Percentiles rank a stretch among this genome's conserved stretches.
phyloP scores from a whole-genome alignment of 352 stramenopile species.

The Pythium aristosporum region DNA sequence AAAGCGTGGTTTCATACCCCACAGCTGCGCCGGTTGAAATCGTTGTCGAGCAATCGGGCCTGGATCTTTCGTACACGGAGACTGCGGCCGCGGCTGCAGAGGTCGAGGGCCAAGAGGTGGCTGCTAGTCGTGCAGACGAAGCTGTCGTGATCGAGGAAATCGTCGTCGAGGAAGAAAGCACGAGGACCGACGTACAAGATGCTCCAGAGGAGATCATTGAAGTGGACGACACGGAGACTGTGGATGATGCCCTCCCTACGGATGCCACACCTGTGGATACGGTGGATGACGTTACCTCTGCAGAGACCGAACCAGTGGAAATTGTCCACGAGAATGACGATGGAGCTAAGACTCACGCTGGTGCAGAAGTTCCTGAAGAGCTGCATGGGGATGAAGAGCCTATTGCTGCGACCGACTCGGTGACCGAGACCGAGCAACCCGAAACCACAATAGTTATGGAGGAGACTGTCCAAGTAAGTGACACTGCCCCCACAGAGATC shows the following conservation, averaged over 20 bases:
- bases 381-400: not conserved
- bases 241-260: not conserved
- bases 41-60: slow-evolving; percentile 10
- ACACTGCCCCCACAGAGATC: no score
- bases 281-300: no score
- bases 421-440: not conserved
- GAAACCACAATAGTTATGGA: not conserved
- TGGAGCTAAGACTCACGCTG: not conserved
- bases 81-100: not conserved
- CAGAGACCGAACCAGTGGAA: not conserved
- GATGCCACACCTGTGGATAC: not conserved
- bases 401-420: not conserved
- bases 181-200: not conserved
- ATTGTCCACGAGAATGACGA: not conserved
- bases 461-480: no score
- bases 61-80: slow-evolving; percentile 6
- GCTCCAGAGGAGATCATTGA: not conserved
- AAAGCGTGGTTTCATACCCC: not conserved
- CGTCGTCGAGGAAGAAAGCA: not conserved
- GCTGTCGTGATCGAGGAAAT: not conserved
- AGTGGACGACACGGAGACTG: not conserved
- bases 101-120: not conserved
- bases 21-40: slow-evolving; percentile 10
- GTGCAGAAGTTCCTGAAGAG: not conserved
- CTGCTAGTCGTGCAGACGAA: not conserved